Evolutionary conservation across 805 yeast species (phyloP), one percentile per base, ranked within the genome.

Genomic region (Nakazawaea pomicola): DNA sequence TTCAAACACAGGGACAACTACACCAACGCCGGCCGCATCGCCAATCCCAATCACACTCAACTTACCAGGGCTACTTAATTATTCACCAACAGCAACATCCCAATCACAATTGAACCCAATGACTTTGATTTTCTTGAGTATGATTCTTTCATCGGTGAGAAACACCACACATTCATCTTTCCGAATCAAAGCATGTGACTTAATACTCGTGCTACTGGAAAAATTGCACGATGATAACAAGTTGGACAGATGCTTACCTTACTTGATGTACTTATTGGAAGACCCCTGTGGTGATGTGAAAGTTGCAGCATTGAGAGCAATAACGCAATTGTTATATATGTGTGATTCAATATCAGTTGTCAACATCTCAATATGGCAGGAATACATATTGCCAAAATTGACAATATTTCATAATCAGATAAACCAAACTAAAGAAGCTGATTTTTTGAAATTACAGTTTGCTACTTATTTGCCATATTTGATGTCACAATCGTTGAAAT

Each of bases 231-330:
- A 93, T 55, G 95, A 85, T 43, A 80, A 80, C 12, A 91, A 89
- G 55, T 64, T 93, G 29, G 97, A 93, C 57, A 62, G 97, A 33
- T 78, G 88, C 24, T 58, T 93, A 18, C 98, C 99, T 0, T 87
- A 83, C 54, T 57, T 93, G 18, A 72, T 86, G 17, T 64, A 77
- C n/a, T 65, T 88, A 40, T 57, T 90, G 11, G 88, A 84, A 38
- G 95, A 87, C 46, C 62, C 70, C 1, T 70, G 80, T 15, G 69
- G 77, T 1, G 74, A 70, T 34, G 93, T 88, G 3, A 84, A 82
- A 39, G 72, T 79, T 1, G 64, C 77, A 3, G 85, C 95, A 0
- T 51, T 93, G 6, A 65, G 76, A 34, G 64, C 80, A 2, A 54
- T 86, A 34, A 77, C 95, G 0, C 90, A 86, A 29, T 59, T 93